Conservation (phyloP, 441 rosid genomes). For the Adansonia gregorii region DNA sequence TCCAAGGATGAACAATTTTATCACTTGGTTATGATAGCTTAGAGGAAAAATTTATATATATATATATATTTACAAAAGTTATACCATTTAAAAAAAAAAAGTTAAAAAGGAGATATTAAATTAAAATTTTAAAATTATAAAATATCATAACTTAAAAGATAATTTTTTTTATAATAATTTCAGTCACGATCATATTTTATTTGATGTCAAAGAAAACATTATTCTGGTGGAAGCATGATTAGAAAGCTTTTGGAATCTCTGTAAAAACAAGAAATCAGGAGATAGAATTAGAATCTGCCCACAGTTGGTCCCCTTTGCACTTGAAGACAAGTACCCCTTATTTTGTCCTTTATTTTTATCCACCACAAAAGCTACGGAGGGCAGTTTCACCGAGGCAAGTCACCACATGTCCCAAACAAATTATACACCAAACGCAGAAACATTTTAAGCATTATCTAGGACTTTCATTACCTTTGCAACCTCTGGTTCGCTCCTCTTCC, state of each 20-base stretch:
- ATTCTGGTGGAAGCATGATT: constrained; percentile 18
- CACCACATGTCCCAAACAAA: background rate
- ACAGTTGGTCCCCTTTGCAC: background rate
- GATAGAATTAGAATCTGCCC: constrained; percentile 9
- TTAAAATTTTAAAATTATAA: no score
- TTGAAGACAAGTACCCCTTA: background rate
- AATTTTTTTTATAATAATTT: constrained; percentile 9
- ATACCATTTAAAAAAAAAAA: no score
- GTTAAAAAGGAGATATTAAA: no score
- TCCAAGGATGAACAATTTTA: background rate
- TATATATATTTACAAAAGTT: no score
- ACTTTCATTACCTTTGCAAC: background rate
- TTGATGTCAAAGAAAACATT: background rate
- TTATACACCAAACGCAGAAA: background rate
- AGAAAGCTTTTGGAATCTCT: background rate
- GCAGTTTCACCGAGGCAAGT: constrained; percentile 18
- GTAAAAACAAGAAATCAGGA: background rate
- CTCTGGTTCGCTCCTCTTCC: background rate
- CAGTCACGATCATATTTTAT: background rate
- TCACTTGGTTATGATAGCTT: background rate
- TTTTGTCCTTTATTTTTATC: constrained; percentile 17
- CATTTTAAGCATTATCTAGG: background rate
- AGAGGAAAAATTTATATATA: no score
- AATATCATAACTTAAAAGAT: no score
- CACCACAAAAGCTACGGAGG: constrained; percentile 15